These are phyloP conservation scores for Stagonosporopsis vannaccii DNA, from an alignment of 2,329 filamentous ascomycete species.

Conservation along the genomic window DNA sequence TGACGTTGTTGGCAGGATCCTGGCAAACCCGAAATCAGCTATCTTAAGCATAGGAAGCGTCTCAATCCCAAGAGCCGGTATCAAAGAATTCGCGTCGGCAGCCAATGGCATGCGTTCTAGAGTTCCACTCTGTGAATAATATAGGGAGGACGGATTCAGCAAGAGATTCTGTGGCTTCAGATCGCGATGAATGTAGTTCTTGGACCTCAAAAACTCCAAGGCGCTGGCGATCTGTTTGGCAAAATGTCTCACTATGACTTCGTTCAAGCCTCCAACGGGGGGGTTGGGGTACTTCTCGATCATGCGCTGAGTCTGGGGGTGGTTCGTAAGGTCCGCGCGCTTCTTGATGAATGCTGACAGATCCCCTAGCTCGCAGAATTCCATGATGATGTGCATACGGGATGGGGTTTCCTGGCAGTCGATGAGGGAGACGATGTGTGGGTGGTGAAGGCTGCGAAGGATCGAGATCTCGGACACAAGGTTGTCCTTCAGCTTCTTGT, in stretches of 20 bases:
- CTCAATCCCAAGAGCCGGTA: conserved; percentile 79
- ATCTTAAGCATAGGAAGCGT: conserved; percentile 96
- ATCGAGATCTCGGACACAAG: conserved; percentile 95
- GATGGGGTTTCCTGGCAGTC: conserved; percentile 87
- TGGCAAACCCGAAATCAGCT: conserved; percentile 97
- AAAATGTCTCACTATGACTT: conserved; percentile 96
- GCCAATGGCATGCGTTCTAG: conserved; percentile 72
- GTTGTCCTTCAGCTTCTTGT: conserved; percentile 96
- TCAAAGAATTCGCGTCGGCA: conserved; percentile 80
- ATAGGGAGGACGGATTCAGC: conserved; percentile 78
- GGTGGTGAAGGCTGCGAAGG: conserved; percentile 89
- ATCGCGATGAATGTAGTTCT: conserved; percentile 93
- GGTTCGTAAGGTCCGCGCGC: conserved; percentile 78
- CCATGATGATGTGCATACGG: conserved; percentile 97
- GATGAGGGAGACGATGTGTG: conserved; percentile 95
- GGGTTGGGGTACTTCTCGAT: conserved; percentile 91
- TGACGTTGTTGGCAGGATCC: conserved; percentile 87
- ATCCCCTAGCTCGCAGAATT: conserved; percentile 96
- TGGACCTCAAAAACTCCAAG: conserved; percentile 82
- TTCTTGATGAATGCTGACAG: conserved; percentile 96
- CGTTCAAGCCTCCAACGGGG: conserved; percentile 83
- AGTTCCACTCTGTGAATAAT: conserved; percentile 63
- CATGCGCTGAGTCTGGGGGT: conserved; percentile 86
- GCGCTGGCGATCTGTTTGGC: conserved; percentile 94
- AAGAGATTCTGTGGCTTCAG: conserved; percentile 97